phyloP scores from a whole-genome alignment of 306 rosid species.

The Oemleria cerasiformis region DNA sequence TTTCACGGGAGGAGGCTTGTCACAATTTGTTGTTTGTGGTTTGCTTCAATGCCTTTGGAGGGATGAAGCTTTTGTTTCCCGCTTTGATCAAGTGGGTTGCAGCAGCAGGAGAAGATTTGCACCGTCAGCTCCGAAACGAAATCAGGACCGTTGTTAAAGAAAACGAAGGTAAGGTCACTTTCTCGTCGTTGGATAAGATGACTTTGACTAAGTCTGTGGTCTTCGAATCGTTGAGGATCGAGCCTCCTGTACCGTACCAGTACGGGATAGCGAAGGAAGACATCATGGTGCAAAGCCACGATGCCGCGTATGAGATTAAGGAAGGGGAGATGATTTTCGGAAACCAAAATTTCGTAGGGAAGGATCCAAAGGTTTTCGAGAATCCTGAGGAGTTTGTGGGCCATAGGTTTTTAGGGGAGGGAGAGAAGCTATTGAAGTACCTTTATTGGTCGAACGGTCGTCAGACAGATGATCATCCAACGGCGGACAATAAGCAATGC shows the following conservation, averaged over 20 bases:
- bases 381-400: constrained; percentile 45
- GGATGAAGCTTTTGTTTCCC: constrained; percentile 54
- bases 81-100: constrained; percentile 61
- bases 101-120: constrained; percentile 42
- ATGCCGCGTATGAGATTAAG: constrained; percentile 55
- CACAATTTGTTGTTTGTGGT: constrained; percentile 61
- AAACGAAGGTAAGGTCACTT: constrained; percentile 34
- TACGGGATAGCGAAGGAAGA: constrained; percentile 69
- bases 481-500: constrained; percentile 56
- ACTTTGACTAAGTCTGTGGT: constrained; percentile 58
- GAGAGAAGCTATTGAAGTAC: constrained; percentile 45
- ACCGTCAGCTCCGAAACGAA: constrained; percentile 43
- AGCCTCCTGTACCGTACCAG: constrained; percentile 73
- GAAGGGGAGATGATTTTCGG: constrained; percentile 75
- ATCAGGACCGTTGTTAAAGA: constrained; percentile 47
- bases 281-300: constrained; percentile 52
- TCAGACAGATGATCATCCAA: constrained; percentile 44
- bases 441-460: constrained; percentile 66
- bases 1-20: constrained; percentile 57
- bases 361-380: constrained; percentile 52
- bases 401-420: constrained; percentile 32
- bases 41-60: constrained; percentile 69
- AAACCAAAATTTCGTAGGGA: constrained; percentile 70
- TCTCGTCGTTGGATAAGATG: constrained; percentile 45
- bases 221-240: constrained; percentile 57